Evolutionary conservation across 176 grass and related monocot species (phyloP).

Genomic region (Bolboschoenus planiculmis): DNA sequence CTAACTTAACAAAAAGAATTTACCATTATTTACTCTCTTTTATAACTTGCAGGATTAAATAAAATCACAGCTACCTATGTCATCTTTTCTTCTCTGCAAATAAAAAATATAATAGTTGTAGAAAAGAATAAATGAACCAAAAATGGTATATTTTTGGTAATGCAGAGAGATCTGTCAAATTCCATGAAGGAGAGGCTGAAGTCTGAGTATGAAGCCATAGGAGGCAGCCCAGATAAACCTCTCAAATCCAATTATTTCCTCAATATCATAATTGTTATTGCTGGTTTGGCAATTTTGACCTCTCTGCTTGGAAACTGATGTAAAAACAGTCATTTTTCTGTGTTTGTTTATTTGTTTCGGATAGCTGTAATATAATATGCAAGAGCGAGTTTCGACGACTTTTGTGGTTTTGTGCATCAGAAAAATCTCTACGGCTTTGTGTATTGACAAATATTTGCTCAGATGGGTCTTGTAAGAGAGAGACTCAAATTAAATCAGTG

Average conservation of each 20-base stretch:
- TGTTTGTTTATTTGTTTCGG: background rate
- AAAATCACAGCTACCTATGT: conserved; percentile 19
- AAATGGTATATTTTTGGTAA: conserved; percentile 19
- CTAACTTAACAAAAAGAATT: background rate
- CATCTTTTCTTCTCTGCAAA: conserved; percentile 28
- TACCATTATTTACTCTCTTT: conserved; percentile 10
- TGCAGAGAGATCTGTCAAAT: conserved; percentile 37
- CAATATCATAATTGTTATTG: conserved; percentile 86
- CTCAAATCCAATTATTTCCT: conserved; percentile 91
- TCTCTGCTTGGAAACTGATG: conserved; percentile 67
- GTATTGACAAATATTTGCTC: too few species aligned
- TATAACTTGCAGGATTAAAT: conserved; percentile 39
- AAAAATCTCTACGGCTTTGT: background rate
- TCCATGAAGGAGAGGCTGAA: conserved; percentile 55
- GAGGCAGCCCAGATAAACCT: conserved; percentile 85
- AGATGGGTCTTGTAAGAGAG: too few species aligned
- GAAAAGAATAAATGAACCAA: conserved; percentile 22
- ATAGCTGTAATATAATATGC: background rate
- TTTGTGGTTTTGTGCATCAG: background rate
- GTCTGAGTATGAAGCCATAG: conserved; percentile 75
- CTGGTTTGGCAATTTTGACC: conserved; percentile 67
- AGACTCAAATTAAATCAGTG: too few species aligned
- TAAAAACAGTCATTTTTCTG: background rate
- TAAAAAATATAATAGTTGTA: conserved; percentile 19
- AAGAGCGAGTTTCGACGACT: background rate